A percentile compares a stretch with the other conserved stretches of the same genome.
Conservation (phyloP, 495 filamentous ascomycete species). For the Xylaria castorea region DNA sequence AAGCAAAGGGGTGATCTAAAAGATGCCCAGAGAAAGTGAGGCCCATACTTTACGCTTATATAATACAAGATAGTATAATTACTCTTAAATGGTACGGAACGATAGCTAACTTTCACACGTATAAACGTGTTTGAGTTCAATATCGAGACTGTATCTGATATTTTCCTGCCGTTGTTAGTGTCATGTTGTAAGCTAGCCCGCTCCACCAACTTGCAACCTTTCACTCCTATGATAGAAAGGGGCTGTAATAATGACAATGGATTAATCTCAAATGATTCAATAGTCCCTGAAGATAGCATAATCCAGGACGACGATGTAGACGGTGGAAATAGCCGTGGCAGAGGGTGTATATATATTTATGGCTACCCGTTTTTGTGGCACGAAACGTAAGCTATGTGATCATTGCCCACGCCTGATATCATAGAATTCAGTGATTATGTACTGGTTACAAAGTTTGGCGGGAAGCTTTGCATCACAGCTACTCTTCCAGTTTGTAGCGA, state of each 20-base stretch:
- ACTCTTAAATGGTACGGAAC: neutral
- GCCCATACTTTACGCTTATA: neutral
- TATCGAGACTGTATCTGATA: neutral
- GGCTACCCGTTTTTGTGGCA: neutral
- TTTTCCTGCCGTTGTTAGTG: neutral
- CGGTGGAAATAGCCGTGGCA: neutral
- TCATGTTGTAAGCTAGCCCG: neutral
- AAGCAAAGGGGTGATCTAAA: slow-evolving; percentile 50
- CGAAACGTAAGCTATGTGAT: neutral
- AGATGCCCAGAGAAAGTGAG: neutral
- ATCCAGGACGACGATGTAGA: neutral
- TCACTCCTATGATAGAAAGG: neutral
- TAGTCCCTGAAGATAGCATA: neutral
- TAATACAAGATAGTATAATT: neutral
- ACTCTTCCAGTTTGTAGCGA: neutral
- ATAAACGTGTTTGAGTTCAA: neutral
- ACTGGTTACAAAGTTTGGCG: neutral
- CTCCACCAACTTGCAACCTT: neutral
- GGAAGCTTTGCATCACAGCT: neutral
- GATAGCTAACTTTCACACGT: no score
- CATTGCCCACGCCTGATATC: neutral
- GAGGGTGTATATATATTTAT: neutral
- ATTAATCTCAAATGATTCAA: neutral
- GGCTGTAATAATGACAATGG: neutral
- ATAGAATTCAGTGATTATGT: neutral